Base-by-base conservation (phyloP, 2,329 filamentous ascomycete genomes). In the Trichoderma polysporum region DNA sequence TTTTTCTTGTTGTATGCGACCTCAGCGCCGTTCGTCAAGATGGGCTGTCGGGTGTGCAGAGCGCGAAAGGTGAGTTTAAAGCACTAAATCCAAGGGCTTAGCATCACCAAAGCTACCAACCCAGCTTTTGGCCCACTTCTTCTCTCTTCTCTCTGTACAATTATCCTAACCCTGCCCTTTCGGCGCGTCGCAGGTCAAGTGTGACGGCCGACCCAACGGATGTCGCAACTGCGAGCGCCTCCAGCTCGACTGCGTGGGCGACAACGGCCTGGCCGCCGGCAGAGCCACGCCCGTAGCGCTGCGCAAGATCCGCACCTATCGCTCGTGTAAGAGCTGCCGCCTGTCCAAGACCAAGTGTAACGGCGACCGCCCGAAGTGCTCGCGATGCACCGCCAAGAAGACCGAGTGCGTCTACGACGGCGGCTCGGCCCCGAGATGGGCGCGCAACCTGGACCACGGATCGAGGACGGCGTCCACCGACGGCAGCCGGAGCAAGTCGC, bases 181-280 rank as follows among this genome's bases (percentile, higher is more conserved):
- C 64, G 65, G 41, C 12, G 41, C 39, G 45, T 67, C 70, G 59
- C 72, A 80, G 78, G 78, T 80, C 73, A 80, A 79, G 73, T 80
- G 78, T 69, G 78, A 80, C 68, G 78, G 78, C 54, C 76, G 78
- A n/a, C 77, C 78, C 45, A 75, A 79, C 71, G 78, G 78, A 70
- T 80, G 78, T 72, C 78, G 78, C 71, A 80, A 80, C 71, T 80
- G 78, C 69, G 78, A 80, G 72, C 77, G 78, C 47, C 78, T 80
- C 57, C 78, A 80, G 72, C 77, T 80, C 58, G 77, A 79, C 66
- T 80, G 78, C 68, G 77, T 79, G 61, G 76, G 74, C 61, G 77
- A 79, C 61, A 76, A 78, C 35, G 77, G 76, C 29, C 70, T 72
- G 56, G 71, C 73, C 37, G 68, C 71, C 39, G 70, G 71, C 61